Base-by-base conservation (phyloP, 805 yeast species). In the Metschnikowia matae region DNA sequence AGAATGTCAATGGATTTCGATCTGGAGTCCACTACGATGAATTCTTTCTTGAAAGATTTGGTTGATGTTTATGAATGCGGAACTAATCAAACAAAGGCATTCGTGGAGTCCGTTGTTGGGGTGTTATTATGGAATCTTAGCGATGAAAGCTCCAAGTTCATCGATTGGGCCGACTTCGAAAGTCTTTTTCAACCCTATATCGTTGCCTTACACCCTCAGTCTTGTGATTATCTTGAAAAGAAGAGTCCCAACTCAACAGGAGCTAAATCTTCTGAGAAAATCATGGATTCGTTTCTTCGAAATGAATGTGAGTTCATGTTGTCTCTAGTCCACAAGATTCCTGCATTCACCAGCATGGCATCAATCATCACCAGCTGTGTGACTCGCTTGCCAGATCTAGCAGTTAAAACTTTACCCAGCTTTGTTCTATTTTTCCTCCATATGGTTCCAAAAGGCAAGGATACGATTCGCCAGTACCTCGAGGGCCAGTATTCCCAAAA, bases 71-170 rank as follows among this genome's bases (percentile, higher is more conserved):
- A 61, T 11, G 52, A 57, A 1, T 33, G 46, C 1, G 54, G 57
- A 20, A 14, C 32, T 13, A 42, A 45, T 18, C 48, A 46, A 6
- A 31, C 40, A 6, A 34, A 36, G 6, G 56, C 58, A 2, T 52
- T 52, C 18, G 64, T 75, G 40, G 80, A 79, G 37, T 53, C 71
- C 3, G 58, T 75, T 5, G 38, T 75, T 7, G 81, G 82, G 1
- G 70, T 75, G 1, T 55, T 64, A 50, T 66, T 63, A 29, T 63
- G 59, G 48, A 52, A 57, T n/a, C 41, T 48, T 35, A 58, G 46
- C 11, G 52, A 32, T 8, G 48, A 15, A 14, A 26, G 50, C 64
- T 1, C 37, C 33, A 13, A 61, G 62, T 33, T 59, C 54, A 48
- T 71, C 2, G 57, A 66, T 6, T 64, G 65, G 48, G 57, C 59